phyloP scores from a whole-genome alignment of 345 rosid genomes.

The Streptanthus diversifolius region DNA sequence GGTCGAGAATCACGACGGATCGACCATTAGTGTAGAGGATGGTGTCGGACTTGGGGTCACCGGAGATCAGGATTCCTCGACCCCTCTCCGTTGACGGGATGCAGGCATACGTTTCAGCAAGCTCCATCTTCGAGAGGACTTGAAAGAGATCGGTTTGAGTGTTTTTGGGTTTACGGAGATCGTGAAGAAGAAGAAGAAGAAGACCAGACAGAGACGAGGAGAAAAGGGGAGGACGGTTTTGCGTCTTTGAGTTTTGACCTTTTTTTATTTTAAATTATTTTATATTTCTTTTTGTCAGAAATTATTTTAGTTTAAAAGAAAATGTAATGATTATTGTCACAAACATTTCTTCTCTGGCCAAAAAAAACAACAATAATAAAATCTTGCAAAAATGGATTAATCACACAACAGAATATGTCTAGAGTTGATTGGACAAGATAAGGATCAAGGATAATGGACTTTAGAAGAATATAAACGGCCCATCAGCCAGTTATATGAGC shows the following conservation, averaged over 20 bases:
- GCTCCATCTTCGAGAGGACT: conserved; percentile 42
- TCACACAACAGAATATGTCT: not conserved
- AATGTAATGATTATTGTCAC: not conserved
- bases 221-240: not conserved
- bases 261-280: not conserved
- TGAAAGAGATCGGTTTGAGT: not conserved
- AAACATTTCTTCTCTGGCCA: not conserved
- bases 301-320: too few relatives aligned
- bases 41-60: conserved; percentile 61
- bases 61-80: conserved; percentile 80
- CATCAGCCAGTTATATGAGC: not conserved
- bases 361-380: not conserved
- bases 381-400: not conserved
- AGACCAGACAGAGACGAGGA: conserved; percentile 20
- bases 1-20: conserved; percentile 81
- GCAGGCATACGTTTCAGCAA: conserved; percentile 76
- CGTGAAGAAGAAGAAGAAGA: not conserved
- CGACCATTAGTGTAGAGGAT: conserved; percentile 84
- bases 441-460: not conserved
- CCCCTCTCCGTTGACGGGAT: conserved; percentile 93
- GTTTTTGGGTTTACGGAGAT: not conserved
- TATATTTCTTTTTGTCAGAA: too few relatives aligned
- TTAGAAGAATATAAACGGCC: not conserved
- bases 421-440: not conserved
- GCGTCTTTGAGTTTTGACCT: conserved; percentile 26